These are phyloP conservation scores for Diplodia sapinea DNA, from an alignment of 2,329 filamentous ascomycete genomes.

Conservation along the genomic window DNA sequence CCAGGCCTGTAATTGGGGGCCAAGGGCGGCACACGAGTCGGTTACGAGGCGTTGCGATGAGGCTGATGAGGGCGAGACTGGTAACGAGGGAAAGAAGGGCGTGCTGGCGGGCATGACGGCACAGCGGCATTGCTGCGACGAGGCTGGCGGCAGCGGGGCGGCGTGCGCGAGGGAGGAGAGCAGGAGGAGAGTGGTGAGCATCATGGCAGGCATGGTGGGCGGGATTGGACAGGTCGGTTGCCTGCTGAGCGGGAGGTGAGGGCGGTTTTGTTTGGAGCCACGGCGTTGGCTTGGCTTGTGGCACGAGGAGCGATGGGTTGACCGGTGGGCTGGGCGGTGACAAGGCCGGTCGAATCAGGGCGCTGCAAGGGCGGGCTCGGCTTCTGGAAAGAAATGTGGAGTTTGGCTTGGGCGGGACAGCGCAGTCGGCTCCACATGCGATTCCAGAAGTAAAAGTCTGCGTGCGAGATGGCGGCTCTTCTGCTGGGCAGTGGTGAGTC, in stretches of 20 bases:
- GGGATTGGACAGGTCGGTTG: background rate
- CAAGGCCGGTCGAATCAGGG: constrained; percentile 1
- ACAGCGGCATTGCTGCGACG: constrained; percentile 29
- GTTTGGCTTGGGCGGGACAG: constrained; percentile 1
- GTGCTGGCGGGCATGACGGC: constrained; percentile 26
- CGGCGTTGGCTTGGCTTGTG: background rate
- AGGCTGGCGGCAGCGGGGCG: constrained; percentile 17
- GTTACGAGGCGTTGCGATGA: constrained; percentile 12
- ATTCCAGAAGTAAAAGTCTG: constrained; percentile 9
- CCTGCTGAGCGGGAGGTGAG: background rate
- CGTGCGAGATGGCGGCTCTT: background rate
- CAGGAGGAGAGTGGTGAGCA: constrained; percentile 14
- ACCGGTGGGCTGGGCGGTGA: constrained; percentile 20
- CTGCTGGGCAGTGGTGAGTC: constrained; percentile 3
- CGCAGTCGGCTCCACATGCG: constrained; percentile 12
- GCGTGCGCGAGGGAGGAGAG: constrained; percentile 18
- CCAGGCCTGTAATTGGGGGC: constrained; percentile 27
- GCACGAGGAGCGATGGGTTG: background rate
- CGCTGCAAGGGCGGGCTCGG: constrained; percentile 8
- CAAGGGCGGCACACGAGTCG: constrained; percentile 28
- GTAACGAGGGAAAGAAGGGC: constrained; percentile 28
- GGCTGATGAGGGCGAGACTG: constrained; percentile 11
- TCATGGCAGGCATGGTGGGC: constrained; percentile 11
- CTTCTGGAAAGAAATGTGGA: constrained; percentile 23
- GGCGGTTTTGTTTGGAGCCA: background rate